phyloP scores from a whole-genome alignment of 179 eudicot genomes.

The Spinacia oleracea region DNA sequence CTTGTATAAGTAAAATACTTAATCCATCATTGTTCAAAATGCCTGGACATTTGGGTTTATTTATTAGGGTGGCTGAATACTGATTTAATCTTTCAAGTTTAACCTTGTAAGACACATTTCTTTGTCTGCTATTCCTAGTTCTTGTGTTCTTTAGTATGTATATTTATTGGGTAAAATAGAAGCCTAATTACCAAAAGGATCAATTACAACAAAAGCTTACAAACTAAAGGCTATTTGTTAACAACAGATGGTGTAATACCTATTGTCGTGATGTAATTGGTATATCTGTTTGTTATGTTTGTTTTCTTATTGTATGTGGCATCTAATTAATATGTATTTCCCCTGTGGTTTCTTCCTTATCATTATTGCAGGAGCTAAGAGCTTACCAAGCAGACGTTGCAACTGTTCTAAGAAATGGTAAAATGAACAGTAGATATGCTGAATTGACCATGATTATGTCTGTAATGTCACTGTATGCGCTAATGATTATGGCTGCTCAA shows the following conservation, averaged over 20 bases:
- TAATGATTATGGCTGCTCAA: conserved; percentile 6
- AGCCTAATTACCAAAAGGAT: too few species aligned
- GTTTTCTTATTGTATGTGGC: neutral
- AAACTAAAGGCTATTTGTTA: too few species aligned
- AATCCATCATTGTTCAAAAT: neutral
- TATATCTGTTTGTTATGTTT: neutral
- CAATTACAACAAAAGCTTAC: too few species aligned
- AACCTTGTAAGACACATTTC: neutral
- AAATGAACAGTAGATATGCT: conserved; percentile 13
- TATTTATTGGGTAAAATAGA: too few species aligned
- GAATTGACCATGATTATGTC: neutral
- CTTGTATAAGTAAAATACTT: neutral
- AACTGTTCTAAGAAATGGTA: conserved; percentile 94
- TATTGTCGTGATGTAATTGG: neutral
- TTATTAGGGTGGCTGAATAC: neutral
- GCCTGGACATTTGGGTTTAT: neutral
- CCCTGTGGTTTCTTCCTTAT: conserved; percentile 10
- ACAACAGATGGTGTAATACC: neutral
- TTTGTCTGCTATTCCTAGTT: neutral
- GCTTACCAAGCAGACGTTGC: conserved; percentile 99
- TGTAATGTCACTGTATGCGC: neutral
- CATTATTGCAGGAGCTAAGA: conserved; percentile 72
- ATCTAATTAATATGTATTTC: conserved; percentile 3
- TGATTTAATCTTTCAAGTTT: neutral
- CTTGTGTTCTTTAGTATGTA: neutral